These are phyloP conservation scores for Shiraia sp. DNA, from an alignment of 2,329 filamentous ascomycete species.

Conservation along the genomic window DNA sequence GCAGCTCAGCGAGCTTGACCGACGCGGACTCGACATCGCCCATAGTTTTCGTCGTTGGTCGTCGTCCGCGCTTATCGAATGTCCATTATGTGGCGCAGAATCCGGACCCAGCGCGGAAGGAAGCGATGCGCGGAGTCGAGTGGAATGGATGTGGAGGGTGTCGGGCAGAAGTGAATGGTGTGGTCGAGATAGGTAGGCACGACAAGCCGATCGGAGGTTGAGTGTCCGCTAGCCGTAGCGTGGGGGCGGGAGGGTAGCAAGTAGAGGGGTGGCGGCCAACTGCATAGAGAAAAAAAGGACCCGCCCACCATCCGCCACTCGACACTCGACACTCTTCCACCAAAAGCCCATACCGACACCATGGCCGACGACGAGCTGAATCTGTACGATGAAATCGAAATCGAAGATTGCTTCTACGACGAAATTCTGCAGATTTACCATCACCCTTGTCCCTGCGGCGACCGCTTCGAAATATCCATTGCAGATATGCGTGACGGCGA, in stretches of 20 bases:
- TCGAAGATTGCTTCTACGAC: slow-evolving; percentile 92
- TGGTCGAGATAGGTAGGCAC: no score
- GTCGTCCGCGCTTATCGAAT: slow-evolving; percentile 10
- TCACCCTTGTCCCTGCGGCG: slow-evolving; percentile 96
- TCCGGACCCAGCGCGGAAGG: slow-evolving; percentile 2
- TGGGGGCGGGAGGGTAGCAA: no score
- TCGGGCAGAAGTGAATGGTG: no score
- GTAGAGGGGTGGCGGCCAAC: no score
- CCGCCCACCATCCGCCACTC: slow-evolving; percentile 7
- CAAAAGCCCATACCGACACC: slow-evolving; percentile 1
- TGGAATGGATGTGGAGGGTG: background rate
- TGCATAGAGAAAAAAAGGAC: background rate
- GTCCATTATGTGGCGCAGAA: slow-evolving; percentile 18
- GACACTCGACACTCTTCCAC: slow-evolving; percentile 1
- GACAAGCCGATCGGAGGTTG: no score
- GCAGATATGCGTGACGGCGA: slow-evolving; percentile 83
- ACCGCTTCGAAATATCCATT: slow-evolving; percentile 89
- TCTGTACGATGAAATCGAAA: slow-evolving; percentile 97
- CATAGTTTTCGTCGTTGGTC: slow-evolving; percentile 48
- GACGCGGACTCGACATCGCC: slow-evolving; percentile 64
- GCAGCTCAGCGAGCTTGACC: slow-evolving; percentile 86
- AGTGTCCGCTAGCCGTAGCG: no score
- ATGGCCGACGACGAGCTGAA: slow-evolving; percentile 52
- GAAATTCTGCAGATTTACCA: slow-evolving; percentile 90
- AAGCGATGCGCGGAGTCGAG: background rate